Evolutionary conservation across 768 basidiomycete species (phyloP), one percentile per base, ranked within the genome.

Genomic region (Mycena galopus): DNA sequence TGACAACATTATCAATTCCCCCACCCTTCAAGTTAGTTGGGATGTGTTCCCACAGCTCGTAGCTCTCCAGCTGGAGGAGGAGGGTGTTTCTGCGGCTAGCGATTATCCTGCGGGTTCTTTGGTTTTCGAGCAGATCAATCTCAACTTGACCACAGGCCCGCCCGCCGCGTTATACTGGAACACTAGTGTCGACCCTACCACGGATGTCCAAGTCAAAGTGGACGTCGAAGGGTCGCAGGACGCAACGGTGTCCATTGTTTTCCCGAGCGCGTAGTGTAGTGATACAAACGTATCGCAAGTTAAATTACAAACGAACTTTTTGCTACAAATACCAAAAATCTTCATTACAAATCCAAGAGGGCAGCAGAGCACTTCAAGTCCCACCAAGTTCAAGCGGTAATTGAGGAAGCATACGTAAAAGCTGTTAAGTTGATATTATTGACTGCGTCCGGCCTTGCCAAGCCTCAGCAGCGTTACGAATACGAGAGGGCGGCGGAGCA

Each of bases 211-310:
- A 12, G 29, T 63, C 55, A 70, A 2, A n/a, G 69, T 65, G 61
- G 69, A 70, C 19, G 55, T 64, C 44, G 62, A 70, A 47, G 69
- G 69, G n/a, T 55, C 69, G 53, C 1, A 57, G 25, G 17, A 70
- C 57, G 69, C 61, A n/a, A 25, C 57, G n/a, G 9, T 70, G 1
- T 55, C 69, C 1, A 55, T 70, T 33, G 61, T 63, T 55, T 70
- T 70, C 55, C 55, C 27, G n/a, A 64, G 51, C 63, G 2, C 47
- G 63, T 64, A 42, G 39, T 42, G 16, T 8, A 8, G 17, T 42
- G 17, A 42, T 11, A 42, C 17, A 16, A 16, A 42, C 17, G 39
- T 51, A 23, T 51, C 25, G 50, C 53, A 16, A 55, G 21, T 50
- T 50, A n/a, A 55, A 55, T 29, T 55, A 55, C 53, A 27, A 55